phyloP scores from a whole-genome alignment of 1,139 yeast species.

The Pichia sp. region DNA sequence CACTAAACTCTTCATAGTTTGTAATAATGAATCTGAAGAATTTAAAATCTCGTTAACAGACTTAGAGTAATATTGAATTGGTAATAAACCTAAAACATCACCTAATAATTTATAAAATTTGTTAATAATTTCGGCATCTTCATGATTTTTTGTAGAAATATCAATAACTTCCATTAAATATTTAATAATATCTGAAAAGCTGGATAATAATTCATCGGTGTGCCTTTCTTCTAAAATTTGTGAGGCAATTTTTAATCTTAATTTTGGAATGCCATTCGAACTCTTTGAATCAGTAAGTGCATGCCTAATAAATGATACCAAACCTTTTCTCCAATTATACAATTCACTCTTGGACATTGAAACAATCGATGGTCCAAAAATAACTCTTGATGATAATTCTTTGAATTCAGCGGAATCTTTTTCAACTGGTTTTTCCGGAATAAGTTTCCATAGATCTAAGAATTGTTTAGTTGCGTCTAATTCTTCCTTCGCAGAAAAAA shows the following conservation, averaged over 20 bases:
- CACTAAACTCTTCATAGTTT: conserved; percentile 47
- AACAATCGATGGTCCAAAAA: conserved; percentile 57
- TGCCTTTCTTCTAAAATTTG: conserved; percentile 43
- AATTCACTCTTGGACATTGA: conserved; percentile 47
- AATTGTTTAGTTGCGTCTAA: conserved; percentile 52
- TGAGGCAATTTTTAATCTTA: conserved; percentile 57
- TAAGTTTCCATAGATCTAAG: conserved; percentile 45
- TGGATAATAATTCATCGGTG: conserved; percentile 33
- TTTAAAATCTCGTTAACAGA: conserved; percentile 50
- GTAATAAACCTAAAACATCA: conserved; percentile 61
- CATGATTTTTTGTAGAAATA: conserved; percentile 15
- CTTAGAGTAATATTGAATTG: conserved; percentile 63
- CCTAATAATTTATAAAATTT: conserved; percentile 46
- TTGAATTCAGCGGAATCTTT: conserved; percentile 34
- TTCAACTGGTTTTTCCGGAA: conserved; percentile 37
- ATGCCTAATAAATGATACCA: conserved; percentile 49
- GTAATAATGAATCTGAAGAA: conserved; percentile 25
- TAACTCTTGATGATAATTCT: conserved; percentile 44
- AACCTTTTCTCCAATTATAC: conserved; percentile 40
- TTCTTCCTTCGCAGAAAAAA: conserved; percentile 65
- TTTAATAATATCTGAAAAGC: conserved; percentile 41
- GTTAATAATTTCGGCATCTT: conserved; percentile 27
- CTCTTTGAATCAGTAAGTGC: conserved; percentile 42
- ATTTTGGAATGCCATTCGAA: conserved; percentile 36
- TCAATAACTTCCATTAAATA: conserved; percentile 32